These are phyloP conservation scores for Rossbeevera mucosa DNA, from an alignment of 768 basidiomycete genomes.

Conservation along the genomic window DNA sequence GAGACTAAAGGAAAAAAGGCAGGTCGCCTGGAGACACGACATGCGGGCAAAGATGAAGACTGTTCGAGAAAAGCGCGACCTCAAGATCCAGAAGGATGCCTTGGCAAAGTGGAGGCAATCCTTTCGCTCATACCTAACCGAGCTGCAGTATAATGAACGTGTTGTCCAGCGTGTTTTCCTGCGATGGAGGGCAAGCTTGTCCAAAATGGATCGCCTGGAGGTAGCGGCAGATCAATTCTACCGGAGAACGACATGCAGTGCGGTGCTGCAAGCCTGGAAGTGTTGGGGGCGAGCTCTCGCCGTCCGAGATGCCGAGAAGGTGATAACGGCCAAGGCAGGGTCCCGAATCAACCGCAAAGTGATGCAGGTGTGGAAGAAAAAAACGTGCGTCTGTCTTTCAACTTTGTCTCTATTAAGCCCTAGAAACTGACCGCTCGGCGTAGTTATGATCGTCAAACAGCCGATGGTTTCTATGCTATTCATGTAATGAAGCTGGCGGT, in stretches of 20 bases:
- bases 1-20: conserved; percentile 50
- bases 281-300: conserved; percentile 50
- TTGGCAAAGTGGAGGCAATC: conserved; percentile 67
- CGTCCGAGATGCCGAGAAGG: conserved; percentile 42
- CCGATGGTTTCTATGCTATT: conserved; percentile 40
- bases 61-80: conserved; percentile 53
- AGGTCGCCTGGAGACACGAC: conserved; percentile 57
- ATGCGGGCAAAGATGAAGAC: conserved; percentile 70
- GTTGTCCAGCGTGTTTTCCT: conserved; percentile 41
- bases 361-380: conserved; percentile 54
- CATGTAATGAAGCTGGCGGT: conserved; percentile 44
- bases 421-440: neutral
- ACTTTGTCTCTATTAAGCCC: neutral
- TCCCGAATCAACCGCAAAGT: conserved; percentile 45
- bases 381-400: conserved; percentile 41
- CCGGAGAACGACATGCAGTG: conserved; percentile 34
- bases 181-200: conserved; percentile 51
- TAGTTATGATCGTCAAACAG: conserved; percentile 44
- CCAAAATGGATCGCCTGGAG: conserved; percentile 41
- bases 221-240: conserved; percentile 47
- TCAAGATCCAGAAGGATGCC: conserved; percentile 48
- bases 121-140: conserved; percentile 47
- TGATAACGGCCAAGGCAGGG: conserved; percentile 41
- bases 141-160: conserved; percentile 45
- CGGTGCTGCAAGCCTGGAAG: conserved; percentile 45